Evolutionary conservation across 495 filamentous ascomycete species (phyloP), one percentile per base, ranked within the genome.

Genomic region (Tuber calosporum): DNA sequence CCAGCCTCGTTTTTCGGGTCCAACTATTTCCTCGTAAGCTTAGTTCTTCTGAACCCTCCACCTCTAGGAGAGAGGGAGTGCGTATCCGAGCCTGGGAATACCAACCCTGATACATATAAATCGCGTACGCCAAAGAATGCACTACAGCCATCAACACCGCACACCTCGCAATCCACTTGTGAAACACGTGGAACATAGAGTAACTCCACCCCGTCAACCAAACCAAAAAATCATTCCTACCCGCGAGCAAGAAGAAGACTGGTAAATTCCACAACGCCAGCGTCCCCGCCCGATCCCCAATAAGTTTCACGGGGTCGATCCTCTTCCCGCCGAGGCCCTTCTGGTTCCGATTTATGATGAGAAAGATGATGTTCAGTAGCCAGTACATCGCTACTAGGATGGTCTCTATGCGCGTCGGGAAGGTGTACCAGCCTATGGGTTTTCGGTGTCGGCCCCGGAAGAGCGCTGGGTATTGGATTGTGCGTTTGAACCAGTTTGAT

Each of bases 121-220:
- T 71, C 5, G 77, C 77, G 73, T 81, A 81, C 19, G 80, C 73
- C 30, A 80, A 75, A 7, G 84, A 84, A 78, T 89, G 87, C 3
- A 85, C 80, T 15, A 85, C 74, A 2, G 83, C 87, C 77, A 88
- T 84, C 36, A 87, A 43, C 5, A 86, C 87, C 4, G 86, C 86
- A 9, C 88, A 83, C 70, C 86, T 82, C 5, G 87, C 87, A 39
- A 87, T 82, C 84, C 87, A 86, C 22, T 86, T 86, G 82, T 88
- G 87, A 41, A 88, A 87, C 2, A 86, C 77, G 67, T 86, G 86
- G 75, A 87, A 87, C 0, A 83, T 86, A 1, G 85, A 82, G 74
- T 86, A 86, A 45, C 83, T 85, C 86, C 87, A 88, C 0, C 86
- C 85, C 0, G 87, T 88, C 15, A 85, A 79, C 86, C 85, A 87